These are phyloP conservation scores for Adansonia madagascariensis DNA, from an alignment of 441 rosid species.

Conservation along the genomic window DNA sequence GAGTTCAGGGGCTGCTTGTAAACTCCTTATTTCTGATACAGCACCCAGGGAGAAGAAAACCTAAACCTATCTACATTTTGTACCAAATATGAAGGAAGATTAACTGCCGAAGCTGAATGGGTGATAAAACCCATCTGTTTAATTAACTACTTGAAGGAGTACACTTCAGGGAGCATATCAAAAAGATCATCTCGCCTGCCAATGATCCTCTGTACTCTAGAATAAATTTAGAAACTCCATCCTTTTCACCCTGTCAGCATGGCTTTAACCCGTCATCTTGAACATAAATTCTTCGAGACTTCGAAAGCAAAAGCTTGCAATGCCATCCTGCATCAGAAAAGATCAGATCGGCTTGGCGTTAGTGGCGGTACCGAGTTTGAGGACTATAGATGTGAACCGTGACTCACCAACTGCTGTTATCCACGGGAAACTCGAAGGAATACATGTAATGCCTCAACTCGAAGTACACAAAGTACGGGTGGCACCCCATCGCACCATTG, in stretches of 20 bases:
- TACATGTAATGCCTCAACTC: conserved; percentile 84
- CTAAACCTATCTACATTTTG: conserved; percentile 68
- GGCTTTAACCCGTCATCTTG: conserved; percentile 91
- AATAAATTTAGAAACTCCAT: conserved; percentile 46
- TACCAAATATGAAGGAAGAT: conserved; percentile 78
- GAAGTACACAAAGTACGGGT: conserved; percentile 53
- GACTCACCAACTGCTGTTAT: conserved; percentile 88
- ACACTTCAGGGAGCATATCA: conserved; percentile 89
- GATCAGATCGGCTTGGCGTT: conserved; percentile 64
- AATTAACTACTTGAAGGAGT: conserved; percentile 69
- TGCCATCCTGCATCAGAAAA: conserved; percentile 94
- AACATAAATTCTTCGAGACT: conserved; percentile 59
- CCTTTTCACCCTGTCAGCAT: conserved; percentile 72
- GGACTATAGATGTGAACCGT: conserved; percentile 52
- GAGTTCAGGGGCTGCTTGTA: background rate
- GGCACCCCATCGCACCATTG: conserved; percentile 93
- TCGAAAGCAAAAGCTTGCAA: conserved; percentile 82
- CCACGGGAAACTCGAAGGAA: conserved; percentile 89
- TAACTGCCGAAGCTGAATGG: conserved; percentile 75
- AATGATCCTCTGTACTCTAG: conserved; percentile 65
- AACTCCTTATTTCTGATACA: conserved; percentile 45
- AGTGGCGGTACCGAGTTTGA: conserved; percentile 66
- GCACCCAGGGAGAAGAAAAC: conserved; percentile 83
- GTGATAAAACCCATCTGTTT: conserved; percentile 78
- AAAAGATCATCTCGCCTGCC: conserved; percentile 74